phyloP scores from a whole-genome alignment of 768 basidiomycete species.

The Rossbeevera mucosa region DNA sequence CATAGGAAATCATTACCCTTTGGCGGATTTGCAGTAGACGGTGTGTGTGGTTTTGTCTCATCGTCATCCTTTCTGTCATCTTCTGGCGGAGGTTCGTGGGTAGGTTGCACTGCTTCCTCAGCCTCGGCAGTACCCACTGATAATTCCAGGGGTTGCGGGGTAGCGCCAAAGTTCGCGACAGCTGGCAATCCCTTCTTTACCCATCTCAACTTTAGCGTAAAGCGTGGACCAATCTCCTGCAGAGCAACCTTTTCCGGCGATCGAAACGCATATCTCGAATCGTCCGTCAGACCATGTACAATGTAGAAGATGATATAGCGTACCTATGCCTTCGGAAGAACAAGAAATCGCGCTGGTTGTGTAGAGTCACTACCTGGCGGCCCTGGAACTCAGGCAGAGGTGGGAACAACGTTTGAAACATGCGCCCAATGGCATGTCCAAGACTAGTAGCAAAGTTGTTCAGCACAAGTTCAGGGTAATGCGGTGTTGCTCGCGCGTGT shows the following conservation, averaged over 20 bases:
- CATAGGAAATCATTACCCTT: slow-evolving; percentile 78
- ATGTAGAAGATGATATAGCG: slow-evolving; percentile 17
- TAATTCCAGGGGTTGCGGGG: slow-evolving; percentile 52
- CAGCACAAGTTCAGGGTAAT: slow-evolving; percentile 91
- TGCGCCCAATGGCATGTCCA: slow-evolving; percentile 87
- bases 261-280: slow-evolving; percentile 79
- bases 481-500: slow-evolving; percentile 88
- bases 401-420: slow-evolving; percentile 96
- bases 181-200: slow-evolving; percentile 85
- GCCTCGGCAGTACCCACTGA: slow-evolving; percentile 36
- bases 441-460: slow-evolving; percentile 93
- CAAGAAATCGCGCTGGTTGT: slow-evolving; percentile 96
- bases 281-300: slow-evolving; percentile 6
- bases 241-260: slow-evolving; percentile 86
- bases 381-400: slow-evolving; percentile 94
- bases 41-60: slow-evolving; percentile 13
- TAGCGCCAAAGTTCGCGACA: slow-evolving; percentile 64
- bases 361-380: slow-evolving; percentile 92
- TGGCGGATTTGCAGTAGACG: slow-evolving; percentile 40
- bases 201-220: slow-evolving; percentile 90
- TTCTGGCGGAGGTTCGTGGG: slow-evolving; percentile 14
- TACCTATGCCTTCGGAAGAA: slow-evolving; percentile 96
- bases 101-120: slow-evolving; percentile 20
- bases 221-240: slow-evolving; percentile 97
- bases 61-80: slow-evolving; percentile 12